Base-by-base conservation (phyloP, 2,329 filamentous ascomycete species). In the Periglandula ipomoeae region DNA sequence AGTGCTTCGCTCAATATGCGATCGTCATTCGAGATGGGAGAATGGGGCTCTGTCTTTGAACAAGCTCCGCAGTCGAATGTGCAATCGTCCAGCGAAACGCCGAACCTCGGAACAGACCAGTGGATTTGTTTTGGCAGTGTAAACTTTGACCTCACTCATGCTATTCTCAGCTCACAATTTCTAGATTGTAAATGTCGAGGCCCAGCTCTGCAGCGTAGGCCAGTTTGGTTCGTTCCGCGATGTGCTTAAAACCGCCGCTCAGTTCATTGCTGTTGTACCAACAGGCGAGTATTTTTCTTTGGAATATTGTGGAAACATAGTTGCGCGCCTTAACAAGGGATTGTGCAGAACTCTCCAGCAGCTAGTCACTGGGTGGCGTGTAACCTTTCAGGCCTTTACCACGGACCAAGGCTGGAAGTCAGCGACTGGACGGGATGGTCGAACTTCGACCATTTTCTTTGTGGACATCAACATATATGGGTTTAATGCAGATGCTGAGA, bases 401-500 rank as follows among this genome's bases (percentile, higher is more conserved):
- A 17, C 43, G 17, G 24, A 32, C 20, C n/a, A 45, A 9, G 43
- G 9, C 43, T 10, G 20, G 43, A 30, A 30, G 22, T 22, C 24
- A 34, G 24, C 22, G 13, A 17, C 27, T 11, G 15, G 17, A 9
- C n/a, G n/a, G n/a, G n/a, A n/a, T n/a, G n/a, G n/a, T n/a, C 20
- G 11, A 27, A 32, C 30, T 17, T 19, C 5, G 22, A 35, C 43
- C 15, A 22, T 32, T 24, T 27, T 45, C 27, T 26, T n/a, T 19
- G 20, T 45, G 27, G 43, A 45, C 23, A 45, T 45, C 27, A 45
- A 45, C 27, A n/a, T 45, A 30, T 45, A 45, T 45, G 43, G 43
- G 8, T 8, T 5, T 15, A 22, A 5, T 10, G 43, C 8, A 30
- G 43, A 45, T 22, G 43, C 43, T 45, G 27, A 45, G 30, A 22